Base-by-base conservation (phyloP, 495 filamentous ascomycete species). In the Aspergillus haitiensis region DNA sequence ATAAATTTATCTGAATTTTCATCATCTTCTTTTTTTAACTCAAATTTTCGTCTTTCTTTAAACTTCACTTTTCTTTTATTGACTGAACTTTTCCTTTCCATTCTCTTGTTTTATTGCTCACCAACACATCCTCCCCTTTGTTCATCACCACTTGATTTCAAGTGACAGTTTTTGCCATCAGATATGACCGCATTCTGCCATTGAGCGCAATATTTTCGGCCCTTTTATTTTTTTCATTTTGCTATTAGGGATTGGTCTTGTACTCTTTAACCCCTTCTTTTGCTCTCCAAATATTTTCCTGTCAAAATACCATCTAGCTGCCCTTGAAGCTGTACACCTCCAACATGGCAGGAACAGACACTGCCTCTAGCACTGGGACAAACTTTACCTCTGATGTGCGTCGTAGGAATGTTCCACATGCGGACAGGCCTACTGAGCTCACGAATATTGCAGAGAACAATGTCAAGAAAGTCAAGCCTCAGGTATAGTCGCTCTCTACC, bases 401-500 rank as follows among this genome's bases (percentile, higher is more conserved):
- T 64, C 85, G 88, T 70, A 86, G 93, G 76, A 91, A 90, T 78
- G 83, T 91, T 21, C 79, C 84, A 18, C 79, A 79, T 46, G 52
- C 78, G 16, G 78, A 77, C 49, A 72, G 69, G 49, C 47, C 65
- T 33, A 75, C 78, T 60, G 58, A 67, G 51, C 71, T 70, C 64
- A 60, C 67, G 12, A 60, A 68, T 51, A 67, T 76, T 15, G 71
- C 78, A 44, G 74, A 82, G 56, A 63, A 81, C 34, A 81, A 87
- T 40, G 79, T 86, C 50, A 87, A 90, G 76, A 92, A 90, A 79
- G 81, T 54, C 39, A 82, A 64, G 42, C 60, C 49, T 9, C 65
- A 75, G 70, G 75, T 77, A 68, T 65, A 62, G 33, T 35, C 21
- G 5, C 49, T 35, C 27, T 35, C 36, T 21, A 11, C 12, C 16